A percentile compares a stretch with the other conserved stretches of the same genome.
phyloP scores from a whole-genome alignment of 768 basidiomycete species.

The Suillus weaverae region DNA sequence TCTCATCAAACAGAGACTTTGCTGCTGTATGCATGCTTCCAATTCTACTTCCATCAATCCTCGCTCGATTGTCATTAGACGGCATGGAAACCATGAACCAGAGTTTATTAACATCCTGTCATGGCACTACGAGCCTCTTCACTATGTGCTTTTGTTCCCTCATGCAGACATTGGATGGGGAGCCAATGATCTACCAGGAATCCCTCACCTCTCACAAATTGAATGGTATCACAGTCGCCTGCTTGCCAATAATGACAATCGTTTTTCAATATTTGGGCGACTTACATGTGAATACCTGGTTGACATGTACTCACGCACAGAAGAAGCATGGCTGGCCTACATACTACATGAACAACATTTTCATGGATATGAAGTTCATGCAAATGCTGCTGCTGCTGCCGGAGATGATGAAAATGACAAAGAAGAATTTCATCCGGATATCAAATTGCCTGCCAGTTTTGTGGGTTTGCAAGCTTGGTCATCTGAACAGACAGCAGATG shows the following conservation, averaged over 20 bases:
- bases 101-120: too few species aligned
- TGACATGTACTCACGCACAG: conserved; percentile 39
- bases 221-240: conserved; percentile 34
- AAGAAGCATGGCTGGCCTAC: conserved; percentile 35
- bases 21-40: too few species aligned
- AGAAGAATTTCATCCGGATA: too few species aligned
- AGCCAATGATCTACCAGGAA: too few species aligned
- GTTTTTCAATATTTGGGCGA: conserved; percentile 36
- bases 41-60: too few species aligned
- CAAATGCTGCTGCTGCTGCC: conserved; percentile 11
- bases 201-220: conserved; percentile 31
- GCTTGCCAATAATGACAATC: conserved; percentile 22
- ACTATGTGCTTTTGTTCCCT: conserved; percentile 33
- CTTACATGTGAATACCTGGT: conserved; percentile 36
- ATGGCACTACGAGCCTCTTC: conserved; percentile 12
- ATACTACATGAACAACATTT: too few species aligned
- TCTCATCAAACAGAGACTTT: too few species aligned
- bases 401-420: conserved; percentile 34
- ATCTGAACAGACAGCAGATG: conserved; percentile 39
- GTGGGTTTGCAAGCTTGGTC: conserved; percentile 37
- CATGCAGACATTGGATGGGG: conserved; percentile 12
- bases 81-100: too few species aligned
- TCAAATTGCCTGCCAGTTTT: conserved; percentile 39
- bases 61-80: too few species aligned
- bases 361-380: conserved; percentile 16